Percentiles rank a stretch among this genome's conserved stretches.
Evolutionary conservation across 116 monocot genomes (phyloP).

Genomic region (Dioscorea cayenensis): DNA sequence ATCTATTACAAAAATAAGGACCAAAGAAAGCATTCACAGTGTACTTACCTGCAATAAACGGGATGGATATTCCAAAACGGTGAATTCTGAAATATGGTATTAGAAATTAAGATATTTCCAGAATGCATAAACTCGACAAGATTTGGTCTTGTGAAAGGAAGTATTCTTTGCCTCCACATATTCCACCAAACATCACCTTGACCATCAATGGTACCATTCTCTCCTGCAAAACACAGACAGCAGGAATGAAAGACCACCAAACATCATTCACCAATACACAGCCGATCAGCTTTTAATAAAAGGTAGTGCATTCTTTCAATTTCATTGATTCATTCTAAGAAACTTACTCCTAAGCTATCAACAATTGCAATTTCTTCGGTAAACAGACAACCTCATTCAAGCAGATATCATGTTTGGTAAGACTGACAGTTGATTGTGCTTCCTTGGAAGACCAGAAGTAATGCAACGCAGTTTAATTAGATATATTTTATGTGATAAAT

Average conservation of each 20-base stretch:
- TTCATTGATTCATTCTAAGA: background rate
- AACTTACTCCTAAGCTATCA: too few relatives aligned
- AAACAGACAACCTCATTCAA: too few relatives aligned
- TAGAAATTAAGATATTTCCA: conserved; percentile 46
- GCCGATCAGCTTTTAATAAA: background rate
- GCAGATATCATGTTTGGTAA: too few relatives aligned
- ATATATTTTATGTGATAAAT: too few relatives aligned
- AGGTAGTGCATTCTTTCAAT: background rate
- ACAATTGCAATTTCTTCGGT: too few relatives aligned
- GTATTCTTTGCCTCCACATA: conserved; percentile 70
- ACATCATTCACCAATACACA: background rate
- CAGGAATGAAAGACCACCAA: background rate
- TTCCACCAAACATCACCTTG: conserved; percentile 89
- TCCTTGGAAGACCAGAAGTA: too few relatives aligned
- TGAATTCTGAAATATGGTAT: conserved; percentile 61
- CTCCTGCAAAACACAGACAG: conserved; percentile 28
- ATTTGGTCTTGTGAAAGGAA: conserved; percentile 55
- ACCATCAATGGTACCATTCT: conserved; percentile 78
- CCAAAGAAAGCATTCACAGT: background rate
- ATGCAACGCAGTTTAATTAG: too few relatives aligned
- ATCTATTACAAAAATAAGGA: background rate
- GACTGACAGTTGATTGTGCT: too few relatives aligned
- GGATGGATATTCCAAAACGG: conserved; percentile 91
- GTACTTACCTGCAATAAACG: conserved; percentile 67
- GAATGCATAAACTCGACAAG: conserved; percentile 58